Percentiles rank a stretch among this genome's conserved stretches.
phyloP scores from a whole-genome alignment of 2,329 filamentous ascomycete species.

The Hymenoscyphus occultus region DNA sequence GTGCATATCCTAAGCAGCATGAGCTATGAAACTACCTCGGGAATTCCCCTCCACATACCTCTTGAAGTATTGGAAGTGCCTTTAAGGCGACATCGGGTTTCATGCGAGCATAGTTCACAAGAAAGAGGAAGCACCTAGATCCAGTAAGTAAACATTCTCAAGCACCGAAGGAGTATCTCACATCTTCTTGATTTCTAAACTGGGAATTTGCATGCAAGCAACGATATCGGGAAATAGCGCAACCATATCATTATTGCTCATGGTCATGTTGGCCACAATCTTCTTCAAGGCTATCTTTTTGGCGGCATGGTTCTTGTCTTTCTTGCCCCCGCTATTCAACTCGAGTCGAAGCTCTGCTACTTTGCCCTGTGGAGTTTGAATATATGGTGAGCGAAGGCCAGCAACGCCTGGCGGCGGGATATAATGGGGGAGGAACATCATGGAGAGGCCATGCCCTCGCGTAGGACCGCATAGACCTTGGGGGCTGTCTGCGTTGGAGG shows the following conservation, averaged over 20 bases:
- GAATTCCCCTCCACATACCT: slow-evolving; percentile 49
- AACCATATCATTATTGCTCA: slow-evolving; percentile 99
- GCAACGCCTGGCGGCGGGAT: slow-evolving; percentile 29
- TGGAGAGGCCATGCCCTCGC: slow-evolving; percentile 1
- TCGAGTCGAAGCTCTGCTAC: slow-evolving; percentile 94
- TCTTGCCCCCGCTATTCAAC: slow-evolving; percentile 90
- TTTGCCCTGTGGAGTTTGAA: slow-evolving; percentile 75
- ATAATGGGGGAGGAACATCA: slow-evolving; percentile 36
- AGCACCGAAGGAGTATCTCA: slow-evolving; percentile 44
- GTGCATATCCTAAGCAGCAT: slow-evolving; percentile 71
- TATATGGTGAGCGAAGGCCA: slow-evolving; percentile 32
- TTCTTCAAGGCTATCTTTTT: slow-evolving; percentile 99
- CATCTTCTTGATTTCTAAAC: slow-evolving; percentile 99
- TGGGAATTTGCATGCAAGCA: slow-evolving; percentile 89
- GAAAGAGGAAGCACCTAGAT: slow-evolving; percentile 88
- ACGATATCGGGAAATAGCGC: slow-evolving; percentile 94
- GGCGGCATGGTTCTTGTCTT: slow-evolving; percentile 91
- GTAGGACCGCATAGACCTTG: slow-evolving; percentile 5
- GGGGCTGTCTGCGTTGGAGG: not conserved
- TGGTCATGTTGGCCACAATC: slow-evolving; percentile 99
- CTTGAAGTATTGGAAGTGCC: slow-evolving; percentile 81
- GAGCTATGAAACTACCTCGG: slow-evolving; percentile 6
- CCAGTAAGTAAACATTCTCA: slow-evolving; percentile 24
- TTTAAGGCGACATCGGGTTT: slow-evolving; percentile 93
- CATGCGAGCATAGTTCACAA: slow-evolving; percentile 95